Evolutionary conservation across 257 asterid genomes (phyloP).

Genomic region (Solanum dulcamara): DNA sequence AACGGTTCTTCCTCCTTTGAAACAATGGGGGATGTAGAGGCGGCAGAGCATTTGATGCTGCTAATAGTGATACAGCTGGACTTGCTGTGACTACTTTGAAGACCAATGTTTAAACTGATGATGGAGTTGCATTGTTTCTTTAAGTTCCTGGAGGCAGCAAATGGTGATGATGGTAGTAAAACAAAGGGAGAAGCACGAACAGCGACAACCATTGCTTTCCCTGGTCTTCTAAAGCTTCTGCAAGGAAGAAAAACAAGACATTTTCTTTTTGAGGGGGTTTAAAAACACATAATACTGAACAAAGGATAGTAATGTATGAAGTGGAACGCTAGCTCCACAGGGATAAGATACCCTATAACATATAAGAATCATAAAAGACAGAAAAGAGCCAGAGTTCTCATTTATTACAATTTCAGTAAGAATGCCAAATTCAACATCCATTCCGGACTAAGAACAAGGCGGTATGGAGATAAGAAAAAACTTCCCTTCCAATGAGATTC

Average conservation of each 20-base stretch:
- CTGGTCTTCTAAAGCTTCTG: not conserved
- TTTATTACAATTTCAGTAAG: not conserved
- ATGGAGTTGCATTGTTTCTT: not conserved
- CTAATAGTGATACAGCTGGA: not conserved
- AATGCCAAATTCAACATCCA: not conserved
- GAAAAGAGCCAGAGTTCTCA: not conserved
- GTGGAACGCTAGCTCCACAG: not conserved
- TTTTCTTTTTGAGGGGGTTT: not conserved
- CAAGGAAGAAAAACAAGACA: not conserved
- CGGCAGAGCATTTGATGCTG: not conserved
- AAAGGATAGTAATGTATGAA: not conserved
- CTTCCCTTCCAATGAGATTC: not conserved
- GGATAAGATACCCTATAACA: not conserved
- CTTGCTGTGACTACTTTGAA: not conserved
- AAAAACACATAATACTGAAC: not conserved
- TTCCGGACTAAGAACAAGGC: not conserved
- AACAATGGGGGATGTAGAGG: not conserved
- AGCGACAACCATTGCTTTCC: not conserved
- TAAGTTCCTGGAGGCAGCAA: not conserved
- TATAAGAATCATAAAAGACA: not conserved
- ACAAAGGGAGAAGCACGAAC: not conserved
- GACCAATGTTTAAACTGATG: not conserved
- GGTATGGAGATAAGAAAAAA: not conserved
- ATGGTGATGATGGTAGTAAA: slow-evolving; percentile 1
- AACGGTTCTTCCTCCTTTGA: slow-evolving; percentile 13